These are phyloP conservation scores for Cubamyces sp. DNA, from an alignment of 768 basidiomycete genomes.

Conservation along the genomic window DNA sequence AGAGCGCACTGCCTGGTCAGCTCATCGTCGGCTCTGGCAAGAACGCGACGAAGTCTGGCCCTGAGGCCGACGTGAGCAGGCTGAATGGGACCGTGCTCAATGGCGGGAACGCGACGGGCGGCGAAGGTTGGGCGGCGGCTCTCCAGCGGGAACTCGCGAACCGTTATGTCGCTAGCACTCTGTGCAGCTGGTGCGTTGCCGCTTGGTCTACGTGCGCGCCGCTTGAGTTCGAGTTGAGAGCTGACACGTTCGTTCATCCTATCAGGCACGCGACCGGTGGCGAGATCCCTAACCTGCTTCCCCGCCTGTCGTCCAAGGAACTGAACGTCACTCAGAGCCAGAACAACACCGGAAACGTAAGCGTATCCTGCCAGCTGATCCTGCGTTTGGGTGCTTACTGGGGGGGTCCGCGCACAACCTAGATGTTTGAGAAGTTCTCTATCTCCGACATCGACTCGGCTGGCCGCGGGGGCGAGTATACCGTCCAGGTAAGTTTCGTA, in stretches of 20 bases:
- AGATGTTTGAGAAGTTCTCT: conserved; percentile 94
- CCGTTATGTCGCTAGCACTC: conserved; percentile 77
- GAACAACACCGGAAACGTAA: conserved; percentile 73
- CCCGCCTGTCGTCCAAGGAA: conserved; percentile 68
- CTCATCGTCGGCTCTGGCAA: conserved; percentile 43
- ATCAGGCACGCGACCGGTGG: conserved; percentile 87
- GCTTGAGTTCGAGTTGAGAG: background rate
- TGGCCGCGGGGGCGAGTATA: conserved; percentile 86
- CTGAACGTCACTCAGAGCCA: conserved; percentile 70
- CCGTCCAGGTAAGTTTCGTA: conserved; percentile 61
- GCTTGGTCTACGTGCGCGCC: background rate
- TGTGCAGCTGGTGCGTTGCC: conserved; percentile 84
- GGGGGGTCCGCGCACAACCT: background rate
- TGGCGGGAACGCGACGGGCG: conserved; percentile 62
- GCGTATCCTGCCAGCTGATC: conserved; percentile 32
- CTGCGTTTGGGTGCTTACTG: background rate
- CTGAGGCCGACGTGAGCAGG: conserved; percentile 63
- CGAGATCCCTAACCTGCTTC: conserved; percentile 68
- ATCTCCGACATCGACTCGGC: conserved; percentile 76
- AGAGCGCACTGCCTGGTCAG: conserved; percentile 74
- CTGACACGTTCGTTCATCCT: background rate
- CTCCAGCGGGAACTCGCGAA: conserved; percentile 80
- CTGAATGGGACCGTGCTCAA: conserved; percentile 61
- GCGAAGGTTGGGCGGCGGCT: conserved; percentile 68
- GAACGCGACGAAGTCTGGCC: conserved; percentile 57